These are phyloP conservation scores for Dendrocalamus sinicus DNA, from an alignment of 176 grass and related monocot genomes.

Conservation along the genomic window DNA sequence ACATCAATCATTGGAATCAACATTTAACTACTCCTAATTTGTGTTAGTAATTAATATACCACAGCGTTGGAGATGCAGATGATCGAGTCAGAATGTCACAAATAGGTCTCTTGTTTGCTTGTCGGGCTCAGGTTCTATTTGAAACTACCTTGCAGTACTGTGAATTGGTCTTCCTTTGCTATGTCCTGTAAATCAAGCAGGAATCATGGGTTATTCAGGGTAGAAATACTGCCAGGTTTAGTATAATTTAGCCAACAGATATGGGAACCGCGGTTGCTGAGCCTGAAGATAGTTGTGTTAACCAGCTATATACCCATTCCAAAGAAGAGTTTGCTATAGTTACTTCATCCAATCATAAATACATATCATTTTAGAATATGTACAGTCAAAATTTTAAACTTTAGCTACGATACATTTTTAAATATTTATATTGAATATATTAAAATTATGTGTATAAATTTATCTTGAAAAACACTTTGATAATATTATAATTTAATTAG, in stretches of 20 bases:
- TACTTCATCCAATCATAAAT: no score
- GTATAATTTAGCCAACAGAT: background rate
- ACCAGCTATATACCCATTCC: background rate
- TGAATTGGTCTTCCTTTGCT: background rate
- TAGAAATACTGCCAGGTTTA: background rate
- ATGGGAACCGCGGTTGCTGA: background rate
- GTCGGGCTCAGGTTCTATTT: conserved; percentile 12
- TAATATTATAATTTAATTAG: no score
- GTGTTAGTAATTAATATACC: background rate
- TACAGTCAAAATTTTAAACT: no score
- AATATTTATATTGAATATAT: no score
- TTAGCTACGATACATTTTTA: no score
- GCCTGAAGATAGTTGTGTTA: background rate
- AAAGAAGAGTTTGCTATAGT: background rate
- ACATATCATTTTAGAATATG: no score
- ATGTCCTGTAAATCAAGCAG: background rate
- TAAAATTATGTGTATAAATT: no score
- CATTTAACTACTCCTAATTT: conserved; percentile 4
- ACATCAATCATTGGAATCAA: conserved; percentile 29
- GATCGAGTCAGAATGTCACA: background rate
- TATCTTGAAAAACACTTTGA: no score
- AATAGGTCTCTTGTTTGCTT: conserved; percentile 33
- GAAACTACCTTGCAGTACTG: background rate
- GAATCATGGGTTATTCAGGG: background rate
- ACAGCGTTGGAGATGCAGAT: background rate